These are phyloP conservation scores for Alternaria gaisen DNA, from an alignment of 2,329 filamentous ascomycete species.

Conservation along the genomic window DNA sequence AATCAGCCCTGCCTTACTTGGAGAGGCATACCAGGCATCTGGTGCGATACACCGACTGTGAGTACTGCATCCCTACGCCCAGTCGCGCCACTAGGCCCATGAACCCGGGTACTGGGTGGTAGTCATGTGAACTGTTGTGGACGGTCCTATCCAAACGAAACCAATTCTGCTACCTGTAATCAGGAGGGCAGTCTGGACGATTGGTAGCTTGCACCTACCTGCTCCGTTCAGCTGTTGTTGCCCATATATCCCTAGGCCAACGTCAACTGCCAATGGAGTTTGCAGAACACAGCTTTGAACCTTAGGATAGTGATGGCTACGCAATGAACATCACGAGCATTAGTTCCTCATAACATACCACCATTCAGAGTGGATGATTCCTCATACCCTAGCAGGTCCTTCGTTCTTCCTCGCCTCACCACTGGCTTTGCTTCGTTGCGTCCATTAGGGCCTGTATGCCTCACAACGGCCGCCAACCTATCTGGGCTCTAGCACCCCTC, in stretches of 20 bases:
- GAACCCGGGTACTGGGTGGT: not conserved
- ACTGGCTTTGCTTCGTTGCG: not conserved
- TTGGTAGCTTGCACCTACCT: not conserved
- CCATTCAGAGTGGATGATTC: not conserved
- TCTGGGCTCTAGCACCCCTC: not conserved
- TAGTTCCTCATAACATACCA: not conserved
- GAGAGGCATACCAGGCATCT: constrained; percentile 1
- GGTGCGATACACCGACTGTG: not conserved
- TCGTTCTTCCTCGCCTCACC: not conserved
- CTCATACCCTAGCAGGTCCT: not conserved
- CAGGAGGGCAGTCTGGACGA: not conserved
- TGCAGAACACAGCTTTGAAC: not conserved
- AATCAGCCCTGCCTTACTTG: not conserved
- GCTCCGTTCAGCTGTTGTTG: not conserved
- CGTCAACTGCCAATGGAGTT: not conserved
- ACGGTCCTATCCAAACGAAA: not conserved
- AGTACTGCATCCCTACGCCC: not conserved
- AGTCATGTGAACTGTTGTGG: not conserved
- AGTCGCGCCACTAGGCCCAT: not conserved
- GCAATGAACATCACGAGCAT: not conserved
- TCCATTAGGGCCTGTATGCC: not conserved
- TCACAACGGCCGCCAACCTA: not conserved
- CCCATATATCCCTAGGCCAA: not conserved
- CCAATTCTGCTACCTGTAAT: not conserved
- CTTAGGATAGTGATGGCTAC: not conserved